These are phyloP conservation scores for Dryas alaskensis DNA, from an alignment of 306 rosid species.

Conservation along the genomic window DNA sequence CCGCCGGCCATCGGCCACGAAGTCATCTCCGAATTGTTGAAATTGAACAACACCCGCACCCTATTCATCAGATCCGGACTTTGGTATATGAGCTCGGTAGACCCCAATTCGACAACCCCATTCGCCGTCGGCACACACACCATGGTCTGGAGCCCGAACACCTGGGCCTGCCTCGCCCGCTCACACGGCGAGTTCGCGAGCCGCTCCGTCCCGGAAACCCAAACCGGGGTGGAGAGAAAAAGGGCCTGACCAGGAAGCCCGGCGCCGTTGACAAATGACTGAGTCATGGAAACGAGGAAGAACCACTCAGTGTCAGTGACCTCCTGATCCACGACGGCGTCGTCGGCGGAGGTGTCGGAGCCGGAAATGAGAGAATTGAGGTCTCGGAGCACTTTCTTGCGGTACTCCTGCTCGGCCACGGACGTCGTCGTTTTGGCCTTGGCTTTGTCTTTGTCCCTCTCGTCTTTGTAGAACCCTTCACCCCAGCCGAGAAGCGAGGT, in stretches of 20 bases:
- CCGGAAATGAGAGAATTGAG: slow-evolving; percentile 85
- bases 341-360: slow-evolving; percentile 41
- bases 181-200: slow-evolving; percentile 54
- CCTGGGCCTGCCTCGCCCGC: slow-evolving; percentile 65
- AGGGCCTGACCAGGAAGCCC: slow-evolving; percentile 78
- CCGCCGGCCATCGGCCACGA: slow-evolving; percentile 54
- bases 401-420: slow-evolving; percentile 65
- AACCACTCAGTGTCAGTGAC: slow-evolving; percentile 98
- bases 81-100: slow-evolving; percentile 63
- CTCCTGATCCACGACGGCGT: slow-evolving; percentile 65
- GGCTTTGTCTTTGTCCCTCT: slow-evolving; percentile 50
- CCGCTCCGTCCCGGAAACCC: slow-evolving; percentile 62
- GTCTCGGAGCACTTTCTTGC: slow-evolving; percentile 77
- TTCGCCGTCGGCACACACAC: slow-evolving; percentile 68
- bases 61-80: slow-evolving; percentile 77
- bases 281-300: slow-evolving; percentile 90
- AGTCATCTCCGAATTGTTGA: slow-evolving; percentile 51
- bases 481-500: slow-evolving; percentile 82
- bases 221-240: slow-evolving; percentile 50
- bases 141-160: slow-evolving; percentile 67
- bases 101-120: slow-evolving; percentile 88
- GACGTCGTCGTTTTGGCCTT: slow-evolving; percentile 41
- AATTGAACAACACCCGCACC: slow-evolving; percentile 68
- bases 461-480: slow-evolving; percentile 90
- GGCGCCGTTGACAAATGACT: slow-evolving; percentile 59